Conservation (phyloP, 331 rosid species). For the Arachis monticola region DNA sequence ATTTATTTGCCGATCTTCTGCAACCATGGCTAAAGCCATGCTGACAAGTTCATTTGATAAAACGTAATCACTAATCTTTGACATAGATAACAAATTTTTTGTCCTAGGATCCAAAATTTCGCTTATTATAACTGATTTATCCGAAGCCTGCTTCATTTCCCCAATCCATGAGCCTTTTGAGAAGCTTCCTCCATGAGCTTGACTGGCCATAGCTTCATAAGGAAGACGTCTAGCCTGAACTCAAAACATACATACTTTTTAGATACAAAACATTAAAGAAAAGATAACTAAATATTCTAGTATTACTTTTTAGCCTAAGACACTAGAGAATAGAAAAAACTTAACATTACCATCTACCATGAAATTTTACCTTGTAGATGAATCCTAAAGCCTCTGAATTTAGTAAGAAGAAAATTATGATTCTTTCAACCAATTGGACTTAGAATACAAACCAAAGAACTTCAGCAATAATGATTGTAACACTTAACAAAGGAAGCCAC, state of each 20-base stretch:
- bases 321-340: not conserved
- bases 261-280: conserved; percentile 13
- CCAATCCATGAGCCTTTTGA: conserved; percentile 93
- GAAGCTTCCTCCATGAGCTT: conserved; percentile 65
- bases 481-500: conserved; percentile 1
- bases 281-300: conserved; percentile 13
- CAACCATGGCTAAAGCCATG: conserved; percentile 97
- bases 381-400: not conserved
- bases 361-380: not conserved
- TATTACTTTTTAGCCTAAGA: not conserved
- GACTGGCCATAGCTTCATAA: conserved; percentile 56
- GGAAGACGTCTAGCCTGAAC: conserved; percentile 92
- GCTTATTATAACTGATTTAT: conserved; percentile 85
- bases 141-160: conserved; percentile 95
- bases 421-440: conserved; percentile 1
- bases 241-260: conserved; percentile 29
- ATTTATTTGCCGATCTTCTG: conserved; percentile 90
- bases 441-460: conserved; percentile 13
- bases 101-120: conserved; percentile 96
- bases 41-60: conserved; percentile 95
- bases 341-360: not conserved
- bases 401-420: not conserved
- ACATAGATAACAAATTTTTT: conserved; percentile 83
- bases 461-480: conserved; percentile 25
- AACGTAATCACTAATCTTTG: conserved; percentile 91